These are phyloP conservation scores for Yamadazyma jaroonii DNA, from an alignment of 1,139 yeast species.

Conservation along the genomic window DNA sequence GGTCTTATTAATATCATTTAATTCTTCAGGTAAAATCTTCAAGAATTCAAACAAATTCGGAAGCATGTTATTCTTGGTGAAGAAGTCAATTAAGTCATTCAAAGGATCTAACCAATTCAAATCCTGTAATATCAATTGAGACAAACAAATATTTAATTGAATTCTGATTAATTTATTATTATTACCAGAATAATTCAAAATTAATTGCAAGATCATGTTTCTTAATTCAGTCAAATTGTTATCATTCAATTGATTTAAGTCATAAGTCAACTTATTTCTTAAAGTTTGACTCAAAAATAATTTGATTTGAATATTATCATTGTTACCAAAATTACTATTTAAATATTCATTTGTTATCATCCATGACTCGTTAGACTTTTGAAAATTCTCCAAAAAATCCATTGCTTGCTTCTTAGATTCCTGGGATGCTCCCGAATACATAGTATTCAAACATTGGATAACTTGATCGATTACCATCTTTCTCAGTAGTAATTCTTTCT, in stretches of 20 bases:
- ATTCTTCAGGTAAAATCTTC: conserved; percentile 87
- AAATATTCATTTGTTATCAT: conserved; percentile 40
- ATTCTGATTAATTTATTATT: conserved; percentile 62
- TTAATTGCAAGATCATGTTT: conserved; percentile 56
- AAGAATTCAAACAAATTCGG: conserved; percentile 64
- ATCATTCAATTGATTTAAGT: conserved; percentile 69
- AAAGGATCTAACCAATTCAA: conserved; percentile 71
- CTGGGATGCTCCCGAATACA: conserved; percentile 55
- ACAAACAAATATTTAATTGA: conserved; percentile 76
- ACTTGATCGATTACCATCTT: conserved; percentile 23
- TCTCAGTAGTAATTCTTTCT: neutral
- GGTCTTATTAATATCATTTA: conserved; percentile 72
- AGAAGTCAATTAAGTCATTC: conserved; percentile 56
- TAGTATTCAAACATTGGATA: conserved; percentile 54
- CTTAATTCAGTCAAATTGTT: conserved; percentile 54
- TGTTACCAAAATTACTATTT: conserved; percentile 14
- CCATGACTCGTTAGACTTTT: conserved; percentile 78
- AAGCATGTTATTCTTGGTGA: conserved; percentile 32
- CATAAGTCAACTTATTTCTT: conserved; percentile 80
- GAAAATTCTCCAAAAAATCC: conserved; percentile 71
- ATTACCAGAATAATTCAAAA: conserved; percentile 44
- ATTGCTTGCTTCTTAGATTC: conserved; percentile 60
- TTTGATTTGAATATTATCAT: conserved; percentile 47
- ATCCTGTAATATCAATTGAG: conserved; percentile 79
- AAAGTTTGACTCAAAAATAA: conserved; percentile 91